Base-by-base conservation (phyloP, 2,329 filamentous ascomycete genomes). In the Talaromyces atroroseus region DNA sequence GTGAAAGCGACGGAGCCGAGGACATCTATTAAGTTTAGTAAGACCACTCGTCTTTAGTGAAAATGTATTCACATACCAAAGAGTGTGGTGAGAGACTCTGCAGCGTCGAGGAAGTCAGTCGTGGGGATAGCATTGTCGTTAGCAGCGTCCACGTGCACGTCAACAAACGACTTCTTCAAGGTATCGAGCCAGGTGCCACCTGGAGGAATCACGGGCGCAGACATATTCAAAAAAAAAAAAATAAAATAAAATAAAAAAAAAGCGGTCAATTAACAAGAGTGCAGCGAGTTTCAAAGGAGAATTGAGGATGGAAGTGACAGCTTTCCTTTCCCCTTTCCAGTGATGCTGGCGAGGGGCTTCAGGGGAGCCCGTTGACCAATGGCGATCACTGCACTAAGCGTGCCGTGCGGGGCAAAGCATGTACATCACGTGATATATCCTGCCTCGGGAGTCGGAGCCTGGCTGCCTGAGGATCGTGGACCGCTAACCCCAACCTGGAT, bases 21-120 rank as follows among this genome's bases (percentile, higher is more conserved):
- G 42, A 84, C 74, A 70, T 86, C 84, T 83, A 49, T 26, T 5
- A 11, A 26, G 20, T 7, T 58, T 38, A 58, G 42, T 5, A n/a
- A 14, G 36, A 34, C 40, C 20, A 29, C 44, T 29, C 40, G 38
- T 38, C 48, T 20, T n/a, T 23, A 46, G n/a, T 36, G 20, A 3
- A 5, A 4, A 20, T 6, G 5, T 12, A 23, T 10, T 18, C 14
- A 63, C 75, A 26, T 74, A 94, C 90, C 90, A 69, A 97, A 97
- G 60, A 99, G 84, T 60, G 85, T 88, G 53, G 88, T 88, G 72
- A 97, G 77, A 56, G 89, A 86, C 81, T 96, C 91, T 53, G 90
- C 83, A 57, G 94, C 94, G 63, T 95, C 89, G 62, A 97, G 87
- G 76, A 97, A 99, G 72, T 95, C 85, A 57, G 82, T 83, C 48